phyloP scores from a whole-genome alignment of 306 rosid genomes.

The Geum urbanum region DNA sequence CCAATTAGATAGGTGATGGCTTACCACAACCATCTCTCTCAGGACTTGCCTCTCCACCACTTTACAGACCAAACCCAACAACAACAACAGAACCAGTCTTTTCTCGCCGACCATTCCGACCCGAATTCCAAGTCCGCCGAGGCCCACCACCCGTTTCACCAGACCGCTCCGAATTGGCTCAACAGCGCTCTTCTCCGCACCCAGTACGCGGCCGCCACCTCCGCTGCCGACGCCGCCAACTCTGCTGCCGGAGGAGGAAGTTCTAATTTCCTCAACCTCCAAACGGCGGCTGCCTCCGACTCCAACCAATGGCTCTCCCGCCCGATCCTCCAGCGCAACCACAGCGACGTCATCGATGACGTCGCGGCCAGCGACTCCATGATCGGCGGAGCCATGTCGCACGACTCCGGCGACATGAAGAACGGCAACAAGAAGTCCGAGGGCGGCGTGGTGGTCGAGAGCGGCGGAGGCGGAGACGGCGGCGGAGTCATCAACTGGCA shows the following conservation, averaged over 20 bases:
- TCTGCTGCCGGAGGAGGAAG: background rate
- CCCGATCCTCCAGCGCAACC: constrained; percentile 70
- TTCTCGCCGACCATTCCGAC: constrained; percentile 38
- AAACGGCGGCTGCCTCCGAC: constrained; percentile 64
- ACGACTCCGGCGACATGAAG: constrained; percentile 54
- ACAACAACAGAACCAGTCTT: constrained; percentile 20
- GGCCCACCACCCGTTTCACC: constrained; percentile 51
- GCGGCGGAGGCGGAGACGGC: constrained; percentile 31
- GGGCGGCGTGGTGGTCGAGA: constrained; percentile 34
- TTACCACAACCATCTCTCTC: constrained; percentile 66
- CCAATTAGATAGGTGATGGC: constrained; percentile 44
- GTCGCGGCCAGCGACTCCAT: constrained; percentile 47
- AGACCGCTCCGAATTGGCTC: constrained; percentile 92
- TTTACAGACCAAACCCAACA: constrained; percentile 60
- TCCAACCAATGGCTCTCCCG: constrained; percentile 74
- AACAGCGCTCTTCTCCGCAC: constrained; percentile 89
- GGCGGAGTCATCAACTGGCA: constrained; percentile 69
- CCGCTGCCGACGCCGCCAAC: constrained; percentile 19
- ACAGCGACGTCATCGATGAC: constrained; percentile 64
- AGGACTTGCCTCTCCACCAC: constrained; percentile 74
- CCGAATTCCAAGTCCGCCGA: constrained; percentile 35
- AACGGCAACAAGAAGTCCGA: constrained; percentile 35
- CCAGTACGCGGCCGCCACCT: constrained; percentile 33
- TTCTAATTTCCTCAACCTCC: constrained; percentile 78
- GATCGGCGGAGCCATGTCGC: constrained; percentile 55